Evolutionary conservation across 805 yeast genomes (phyloP), one percentile per base, ranked within the genome.

Genomic region (Nakazawaea anatomiae): DNA sequence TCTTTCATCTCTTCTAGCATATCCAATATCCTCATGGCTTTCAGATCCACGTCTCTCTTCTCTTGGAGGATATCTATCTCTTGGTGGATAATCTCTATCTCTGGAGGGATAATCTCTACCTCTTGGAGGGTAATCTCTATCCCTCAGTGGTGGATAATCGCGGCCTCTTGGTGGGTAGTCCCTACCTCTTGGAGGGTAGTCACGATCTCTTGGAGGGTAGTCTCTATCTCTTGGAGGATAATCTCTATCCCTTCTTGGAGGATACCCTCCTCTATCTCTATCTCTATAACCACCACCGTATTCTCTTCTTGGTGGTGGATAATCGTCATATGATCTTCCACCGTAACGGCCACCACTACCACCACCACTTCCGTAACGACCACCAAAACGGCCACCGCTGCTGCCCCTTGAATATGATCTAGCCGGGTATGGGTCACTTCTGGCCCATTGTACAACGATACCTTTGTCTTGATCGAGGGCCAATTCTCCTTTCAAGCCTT

Each of bases 371-470:
- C 58, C 50, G 34, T 46, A 46, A 45, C 48, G 42, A 29, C 54
- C 47, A 42, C 42, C 11, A 10, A 49, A 47, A 34, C 51, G 45
- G 39, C 50, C 42, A 11, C 55, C 54, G 32, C 68, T 54, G n/a
- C 67, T 60, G 11, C 71, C 66, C 58, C 72, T 58, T 32, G 51
- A 54, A 3, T 62, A 57, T 12, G 69, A 67, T 62, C 77, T 69
- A 12, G 64, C 56, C 10, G 71, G 64, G 54, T 68, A 74, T 5
- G 85, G 83, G 54, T 77, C 77, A 12, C 80, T 76, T 58, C 75
- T 74, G 7, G 85, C 85, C 65, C 76, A 67, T 63, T 80, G 80
- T 31, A 80, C 81, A 28, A 67, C 71, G 53, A 81, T 66, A 4
- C 75, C 76, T 29, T 55, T 57, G 27, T 65, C 64, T 42, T 63